phyloP scores from a whole-genome alignment of 1,139 yeast species.

The Zygotorulaspora mrakii region DNA sequence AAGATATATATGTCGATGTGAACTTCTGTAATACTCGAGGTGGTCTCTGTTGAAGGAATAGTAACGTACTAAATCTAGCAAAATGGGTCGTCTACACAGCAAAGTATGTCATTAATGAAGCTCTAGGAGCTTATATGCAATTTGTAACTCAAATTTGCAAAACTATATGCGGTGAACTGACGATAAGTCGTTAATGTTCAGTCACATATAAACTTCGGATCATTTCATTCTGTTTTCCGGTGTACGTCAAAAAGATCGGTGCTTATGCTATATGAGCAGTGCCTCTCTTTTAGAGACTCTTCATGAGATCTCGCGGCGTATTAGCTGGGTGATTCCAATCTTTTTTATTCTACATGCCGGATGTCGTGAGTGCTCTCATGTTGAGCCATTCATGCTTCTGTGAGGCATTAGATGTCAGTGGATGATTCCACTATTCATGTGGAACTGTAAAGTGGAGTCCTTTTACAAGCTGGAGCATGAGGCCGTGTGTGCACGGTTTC shows the following conservation, averaged over 20 bases:
- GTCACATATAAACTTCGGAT: no score
- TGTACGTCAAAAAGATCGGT: slow-evolving; percentile 24
- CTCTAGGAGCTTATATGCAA: slow-evolving; percentile 3
- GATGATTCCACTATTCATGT: no score
- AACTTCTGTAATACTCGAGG: no score
- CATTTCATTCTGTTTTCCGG: slow-evolving; percentile 34
- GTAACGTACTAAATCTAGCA: slow-evolving; percentile 40
- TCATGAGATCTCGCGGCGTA: slow-evolving; percentile 22
- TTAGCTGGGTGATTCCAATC: slow-evolving; percentile 38
- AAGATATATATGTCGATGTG: no score
- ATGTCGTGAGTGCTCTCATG: background rate
- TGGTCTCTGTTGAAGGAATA: no score
- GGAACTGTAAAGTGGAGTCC: no score
- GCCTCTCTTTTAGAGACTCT: slow-evolving; percentile 12
- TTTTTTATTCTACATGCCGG: slow-evolving; percentile 6
- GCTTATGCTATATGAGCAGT: slow-evolving; percentile 2
- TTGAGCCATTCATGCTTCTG: background rate
- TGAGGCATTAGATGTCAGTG: no score
- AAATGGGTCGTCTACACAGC: slow-evolving; percentile 81
- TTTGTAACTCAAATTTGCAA: slow-evolving; percentile 2
- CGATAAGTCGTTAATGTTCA: no score
- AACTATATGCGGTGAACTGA: no score
- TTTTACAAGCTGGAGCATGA: no score
- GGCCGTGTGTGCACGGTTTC: no score
- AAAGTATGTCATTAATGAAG: slow-evolving; percentile 50